Base-by-base conservation (phyloP, 1,284 basidiomycete genomes). In the Sparassis latifolia region DNA sequence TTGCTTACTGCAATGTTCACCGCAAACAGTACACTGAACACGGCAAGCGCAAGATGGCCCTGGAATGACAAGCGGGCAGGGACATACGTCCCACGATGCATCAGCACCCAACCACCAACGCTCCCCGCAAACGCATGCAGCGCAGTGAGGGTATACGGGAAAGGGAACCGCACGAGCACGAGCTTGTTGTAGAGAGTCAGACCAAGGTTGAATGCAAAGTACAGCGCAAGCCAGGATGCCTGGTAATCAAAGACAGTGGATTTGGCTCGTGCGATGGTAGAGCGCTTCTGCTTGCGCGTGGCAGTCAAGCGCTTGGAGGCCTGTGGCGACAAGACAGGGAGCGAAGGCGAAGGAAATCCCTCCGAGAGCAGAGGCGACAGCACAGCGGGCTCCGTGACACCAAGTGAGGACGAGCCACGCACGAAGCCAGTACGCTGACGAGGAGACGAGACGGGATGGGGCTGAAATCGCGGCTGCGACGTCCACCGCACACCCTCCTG, bases 1-100 rank as follows among this genome's bases (percentile, higher is more conserved):
- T 97, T 97, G 71, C 90, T 94, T 45, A 96, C 86, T 29, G 87
- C 87, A 59, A 97, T 95, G 63, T 97, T 97, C 64, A 94, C 72
- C 4, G 93, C 89, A 67, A 96, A 97, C 0, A 97, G 74, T 6
- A 86, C 72, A 55, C 91, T 94, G 70, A 96, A 97, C 1, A 82
- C 79, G 12, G 80, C 66, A 31, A 97, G 73, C 7, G 86, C 78
- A 30, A 80, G 53, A 52, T 78, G 80, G 62, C 93, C 84, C 35
- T 70, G 69, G 33, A 70, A 58, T 2, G 71, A 75, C 31, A 89
- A 68, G 29, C 75, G 70, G 12, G 82, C 79, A 2, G 86, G 84
- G 10, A 76, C 73, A 63, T 86, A 91, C 10, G 77, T 62, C 0
- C 82, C 81, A 32, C 73, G 68, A 37, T 79, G 75, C 31, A 85